phyloP scores from a whole-genome alignment of 305 asterid genomes.

The Striga hermonthica region DNA sequence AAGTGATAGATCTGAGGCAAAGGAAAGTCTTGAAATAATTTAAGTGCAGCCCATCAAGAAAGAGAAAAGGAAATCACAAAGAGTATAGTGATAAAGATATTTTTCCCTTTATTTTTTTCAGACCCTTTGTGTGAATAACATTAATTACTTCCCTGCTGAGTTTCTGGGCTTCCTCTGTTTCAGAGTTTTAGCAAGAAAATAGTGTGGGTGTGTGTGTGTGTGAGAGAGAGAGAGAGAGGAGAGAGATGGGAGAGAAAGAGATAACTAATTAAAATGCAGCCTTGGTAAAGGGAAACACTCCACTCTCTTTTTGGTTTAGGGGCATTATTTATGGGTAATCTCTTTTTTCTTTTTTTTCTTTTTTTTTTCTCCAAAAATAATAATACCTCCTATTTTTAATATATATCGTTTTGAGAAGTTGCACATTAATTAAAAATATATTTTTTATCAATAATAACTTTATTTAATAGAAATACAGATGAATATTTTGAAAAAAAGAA shows the following conservation, averaged over 20 bases:
- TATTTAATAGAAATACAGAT: too few relatives aligned
- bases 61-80: constrained; percentile 19
- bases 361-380: too few relatives aligned
- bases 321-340: constrained; percentile 37
- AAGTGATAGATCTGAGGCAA: constrained; percentile 49
- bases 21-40: constrained; percentile 26
- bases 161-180: constrained; percentile 47
- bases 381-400: too few relatives aligned
- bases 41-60: constrained; percentile 30
- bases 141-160: constrained; percentile 37
- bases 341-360: constrained; percentile 26
- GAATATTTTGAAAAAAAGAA: too few relatives aligned
- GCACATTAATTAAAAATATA: too few relatives aligned
- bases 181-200: constrained; percentile 43
- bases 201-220: constrained; percentile 13
- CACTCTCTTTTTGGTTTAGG: constrained; percentile 32
- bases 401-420: too few relatives aligned
- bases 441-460: too few relatives aligned
- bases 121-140: constrained; percentile 42
- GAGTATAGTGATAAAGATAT: constrained; percentile 23
- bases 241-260: constrained; percentile 6
- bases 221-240: constrained; percentile 27
- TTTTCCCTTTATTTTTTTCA: constrained; percentile 10
- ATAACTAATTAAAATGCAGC: constrained; percentile 24
- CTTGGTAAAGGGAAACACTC: constrained; percentile 31